Percentiles rank a stretch among this genome's conserved stretches.
These are phyloP conservation scores for Pythium apleroticum DNA, from an alignment of 352 stramenopile species.

Conservation along the genomic window DNA sequence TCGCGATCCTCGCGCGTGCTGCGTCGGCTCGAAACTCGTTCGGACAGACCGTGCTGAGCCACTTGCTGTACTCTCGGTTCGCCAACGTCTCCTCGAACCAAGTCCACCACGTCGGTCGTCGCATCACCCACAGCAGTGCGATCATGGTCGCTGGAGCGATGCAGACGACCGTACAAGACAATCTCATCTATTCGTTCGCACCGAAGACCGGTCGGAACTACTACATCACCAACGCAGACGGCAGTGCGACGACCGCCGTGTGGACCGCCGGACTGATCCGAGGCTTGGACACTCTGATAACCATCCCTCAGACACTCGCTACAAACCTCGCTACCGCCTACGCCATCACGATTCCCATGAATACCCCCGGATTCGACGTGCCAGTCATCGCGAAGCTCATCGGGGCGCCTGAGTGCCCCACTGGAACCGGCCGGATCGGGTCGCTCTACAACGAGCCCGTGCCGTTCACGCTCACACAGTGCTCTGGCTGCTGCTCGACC, in stretches of 20 bases:
- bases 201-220: conserved; percentile 30
- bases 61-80: conserved; percentile 41
- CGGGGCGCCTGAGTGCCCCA: conserved; percentile 56
- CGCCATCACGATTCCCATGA: conserved; percentile 35
- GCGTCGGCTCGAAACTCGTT: conserved; percentile 41
- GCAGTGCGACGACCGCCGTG: conserved; percentile 18
- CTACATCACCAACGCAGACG: conserved; percentile 45
- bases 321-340: conserved; percentile 39
- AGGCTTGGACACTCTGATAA: conserved; percentile 24
- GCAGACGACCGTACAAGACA: conserved; percentile 49
- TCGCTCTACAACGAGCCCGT: conserved; percentile 47
- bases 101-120: conserved; percentile 62
- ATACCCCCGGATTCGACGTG: conserved; percentile 53
- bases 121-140: conserved; percentile 47
- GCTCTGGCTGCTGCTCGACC: conserved; percentile 66
- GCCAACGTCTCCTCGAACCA: conserved; percentile 75
- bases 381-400: conserved; percentile 69
- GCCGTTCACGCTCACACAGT: conserved; percentile 56
- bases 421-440: conserved; percentile 47
- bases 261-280: conserved; percentile 15
- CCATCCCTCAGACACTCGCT: conserved; percentile 35
- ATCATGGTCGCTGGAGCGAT: conserved; percentile 53
- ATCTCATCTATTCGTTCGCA: conserved; percentile 60
- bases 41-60: conserved; percentile 30
- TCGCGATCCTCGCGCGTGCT: conserved; percentile 44